Base-by-base conservation (phyloP, 2,329 filamentous ascomycete species). In the Hyphodiscus sp. region DNA sequence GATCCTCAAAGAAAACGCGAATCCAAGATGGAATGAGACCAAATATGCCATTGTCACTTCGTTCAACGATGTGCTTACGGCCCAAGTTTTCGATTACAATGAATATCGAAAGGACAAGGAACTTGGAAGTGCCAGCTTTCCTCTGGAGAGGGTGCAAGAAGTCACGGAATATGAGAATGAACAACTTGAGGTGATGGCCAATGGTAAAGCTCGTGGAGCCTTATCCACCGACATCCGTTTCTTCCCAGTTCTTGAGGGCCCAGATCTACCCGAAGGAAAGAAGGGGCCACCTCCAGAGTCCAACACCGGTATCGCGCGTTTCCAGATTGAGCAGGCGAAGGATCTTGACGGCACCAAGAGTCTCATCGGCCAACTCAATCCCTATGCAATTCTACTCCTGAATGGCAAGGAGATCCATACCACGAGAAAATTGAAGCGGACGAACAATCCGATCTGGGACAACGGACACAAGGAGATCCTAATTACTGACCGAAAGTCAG, bases 51-150 rank as follows among this genome's bases (percentile, higher is more conserved):
- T 99, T 60, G 79, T 99, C 61, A 95, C 90, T 1, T 95, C 90
- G 3, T 87, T 95, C 67, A 88, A 87, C 54, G 94, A 99, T 68
- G 80, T 87, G 26, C 77, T 99, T 52, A 94, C 92, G 20, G 79
- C 99, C 52, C 83, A 87, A 52, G 70, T 96, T 29, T 96, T 85
- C 65, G 94, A 99, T 70, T 96, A 86, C 78, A 99, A 99, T 64
- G 94, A 96, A 54, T 88, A 88, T 70, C 85, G 94, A 61, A 99
- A 97, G 73, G 91, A 96, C 73, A 96, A 96, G 74, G 90, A 96
- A 69, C 80, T 99, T 47, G 94, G 92, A 51, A 80, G 84, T 20
- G 90, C 91, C 1, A 91, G 87, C 0, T 99, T 99, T 69, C 76
- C 83, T 7, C 76, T 99, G 30, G 91, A 97, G 61, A 81, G 86